Base-by-base conservation (phyloP, 805 yeast genomes). In the Metschnikowia henanensis region DNA sequence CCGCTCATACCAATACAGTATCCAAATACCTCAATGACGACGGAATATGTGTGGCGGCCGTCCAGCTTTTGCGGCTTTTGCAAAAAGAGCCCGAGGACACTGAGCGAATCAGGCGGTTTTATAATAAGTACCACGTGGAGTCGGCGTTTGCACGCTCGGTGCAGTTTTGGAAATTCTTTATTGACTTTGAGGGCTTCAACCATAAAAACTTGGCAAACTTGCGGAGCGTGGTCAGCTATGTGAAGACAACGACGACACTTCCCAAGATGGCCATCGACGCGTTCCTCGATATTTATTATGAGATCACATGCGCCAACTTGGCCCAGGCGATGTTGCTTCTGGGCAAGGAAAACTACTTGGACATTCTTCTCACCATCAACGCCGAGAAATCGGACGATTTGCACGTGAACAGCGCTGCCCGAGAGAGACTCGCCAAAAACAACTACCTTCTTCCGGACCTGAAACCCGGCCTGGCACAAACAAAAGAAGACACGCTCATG, bases 151-250 rank as follows among this genome's bases (percentile, higher is more conserved):
- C 62, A 34, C 55, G 64, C 5, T 75, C 80, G 1, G 60, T 61
- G 5, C 53, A 70, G 17, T 85, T 81, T 52, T 84, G 90, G 90
- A 56, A 61, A 9, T 71, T 73, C 30, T 80, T 65, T 47, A 72
- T 83, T 47, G 76, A 77, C 36, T 80, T 76, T 53, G 84, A 83
- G 48, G 71, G 63, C 6, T 13, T 69, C 18, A 41, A 52, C 1
- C 67, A 67, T 37, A 62, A 68, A 16, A 80, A 81, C 47, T 62
- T 70, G 23, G 57, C 58, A 20, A 76, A 78, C 47, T 49, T 83
- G 20, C 61, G 69, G 17, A 68, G 63, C 33, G 65, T 83, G 13
- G 63, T 81, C 10, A 58, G 66, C 15, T 68, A 73, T 30, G 55
- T 84, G 26, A 76, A 76, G 25, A 59, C 54, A 3, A 56, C 70